Conservation (phyloP, 2,329 filamentous ascomycete genomes). For the Mariannaea sp. region DNA sequence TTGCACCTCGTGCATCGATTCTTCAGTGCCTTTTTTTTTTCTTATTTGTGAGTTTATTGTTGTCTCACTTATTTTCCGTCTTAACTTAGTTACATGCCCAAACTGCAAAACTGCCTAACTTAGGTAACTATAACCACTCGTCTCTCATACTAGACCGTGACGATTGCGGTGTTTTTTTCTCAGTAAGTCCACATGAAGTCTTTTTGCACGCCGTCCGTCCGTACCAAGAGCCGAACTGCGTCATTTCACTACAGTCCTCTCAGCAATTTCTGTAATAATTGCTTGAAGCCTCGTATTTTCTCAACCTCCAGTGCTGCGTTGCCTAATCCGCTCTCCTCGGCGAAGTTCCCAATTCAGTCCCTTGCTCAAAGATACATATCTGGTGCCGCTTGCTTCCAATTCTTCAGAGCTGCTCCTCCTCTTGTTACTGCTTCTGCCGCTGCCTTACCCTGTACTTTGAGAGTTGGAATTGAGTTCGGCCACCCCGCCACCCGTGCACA, state of each 20-base stretch:
- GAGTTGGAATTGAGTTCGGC: not conserved
- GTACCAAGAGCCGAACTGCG: slow-evolving; percentile 10
- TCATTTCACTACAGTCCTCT: slow-evolving; percentile 8
- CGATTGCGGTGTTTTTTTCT: not conserved
- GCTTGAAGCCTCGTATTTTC: not conserved
- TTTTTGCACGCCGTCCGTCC: slow-evolving; percentile 22
- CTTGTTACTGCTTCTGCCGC: too few species aligned
- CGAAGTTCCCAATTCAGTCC: slow-evolving; percentile 1
- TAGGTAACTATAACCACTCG: slow-evolving; percentile 3
- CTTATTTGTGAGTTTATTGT: not conserved
- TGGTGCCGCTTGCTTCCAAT: not conserved
- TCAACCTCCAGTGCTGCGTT: not conserved
- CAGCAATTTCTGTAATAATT: not conserved
- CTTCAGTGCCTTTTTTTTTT: not conserved
- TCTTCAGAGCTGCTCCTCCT: not conserved
- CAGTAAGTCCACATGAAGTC: slow-evolving; percentile 25
- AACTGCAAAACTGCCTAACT: not conserved
- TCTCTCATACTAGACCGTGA: not conserved
- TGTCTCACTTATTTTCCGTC: not conserved
- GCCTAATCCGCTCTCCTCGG: not conserved
- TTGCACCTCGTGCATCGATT: slow-evolving; percentile 8
- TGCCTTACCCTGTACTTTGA: slow-evolving; percentile 17
- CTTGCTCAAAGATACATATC: not conserved
- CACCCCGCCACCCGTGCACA: slow-evolving; percentile 16
- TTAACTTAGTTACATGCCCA: not conserved